These are phyloP conservation scores for Vitis hybrid DNA, from an alignment of 177 flowering plant species.

Conservation along the genomic window DNA sequence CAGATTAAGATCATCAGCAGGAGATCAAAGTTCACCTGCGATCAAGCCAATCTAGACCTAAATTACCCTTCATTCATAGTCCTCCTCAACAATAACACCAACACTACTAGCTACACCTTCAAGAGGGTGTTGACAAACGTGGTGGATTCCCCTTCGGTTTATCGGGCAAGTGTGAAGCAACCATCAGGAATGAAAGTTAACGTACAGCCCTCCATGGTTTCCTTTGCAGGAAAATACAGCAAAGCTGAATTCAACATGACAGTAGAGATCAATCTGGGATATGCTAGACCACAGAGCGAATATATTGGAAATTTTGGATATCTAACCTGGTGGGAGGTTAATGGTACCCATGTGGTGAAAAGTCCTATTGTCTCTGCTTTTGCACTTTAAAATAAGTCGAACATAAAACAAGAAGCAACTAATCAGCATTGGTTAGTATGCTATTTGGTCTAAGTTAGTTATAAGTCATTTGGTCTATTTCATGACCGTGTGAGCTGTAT, in stretches of 20 bases:
- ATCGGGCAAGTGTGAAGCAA: constrained; percentile 14
- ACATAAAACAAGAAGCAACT: no score
- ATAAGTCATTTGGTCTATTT: no score
- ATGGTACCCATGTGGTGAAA: constrained; percentile 29
- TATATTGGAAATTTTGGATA: constrained; percentile 31
- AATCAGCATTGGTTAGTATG: no score
- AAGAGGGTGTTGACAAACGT: constrained; percentile 21
- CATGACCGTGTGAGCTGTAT: no score
- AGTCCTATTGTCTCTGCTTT: constrained; percentile 27
- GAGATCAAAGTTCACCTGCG: constrained; percentile 7
- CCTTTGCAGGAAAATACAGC: constrained; percentile 22
- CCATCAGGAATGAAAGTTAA: constrained; percentile 23
- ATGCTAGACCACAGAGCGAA: constrained; percentile 10
- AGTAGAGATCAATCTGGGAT: constrained; percentile 17
- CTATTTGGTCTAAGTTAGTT: no score
- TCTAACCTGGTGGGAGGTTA: constrained; percentile 27
- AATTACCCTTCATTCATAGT: constrained; percentile 23
- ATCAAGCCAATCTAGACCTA: constrained; percentile 14
- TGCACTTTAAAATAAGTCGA: constrained; percentile 8
- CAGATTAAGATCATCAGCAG: constrained; percentile 17
- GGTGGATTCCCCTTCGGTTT: constrained; percentile 13
- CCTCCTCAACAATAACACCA: constrained; percentile 15
- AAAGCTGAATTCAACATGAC: constrained; percentile 25
- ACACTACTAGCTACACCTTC: constrained; percentile 1
- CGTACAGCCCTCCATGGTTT: constrained; percentile 18